These are phyloP conservation scores for Xeromyces bisporus DNA, from an alignment of 495 filamentous ascomycete species.

Conservation along the genomic window DNA sequence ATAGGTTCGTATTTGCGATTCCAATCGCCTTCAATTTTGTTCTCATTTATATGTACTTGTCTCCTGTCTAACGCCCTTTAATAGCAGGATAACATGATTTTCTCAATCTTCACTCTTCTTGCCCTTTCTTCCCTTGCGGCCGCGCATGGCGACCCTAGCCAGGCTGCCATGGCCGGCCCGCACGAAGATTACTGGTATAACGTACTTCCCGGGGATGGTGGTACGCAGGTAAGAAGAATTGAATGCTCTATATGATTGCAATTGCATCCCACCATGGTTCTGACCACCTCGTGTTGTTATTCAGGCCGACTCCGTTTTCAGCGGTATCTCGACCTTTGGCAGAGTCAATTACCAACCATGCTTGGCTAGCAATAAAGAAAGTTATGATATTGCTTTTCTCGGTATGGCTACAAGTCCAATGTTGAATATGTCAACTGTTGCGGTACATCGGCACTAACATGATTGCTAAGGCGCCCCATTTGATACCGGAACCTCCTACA, in stretches of 20 bases:
- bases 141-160: constrained; percentile 36
- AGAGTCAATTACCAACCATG: constrained; percentile 65
- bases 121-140: constrained; percentile 21
- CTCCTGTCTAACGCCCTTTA: too few species aligned
- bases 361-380: constrained; percentile 47
- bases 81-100: constrained; percentile 12
- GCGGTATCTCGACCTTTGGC: constrained; percentile 61
- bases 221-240: constrained; percentile 51
- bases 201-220: constrained; percentile 48
- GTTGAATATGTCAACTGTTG: background rate
- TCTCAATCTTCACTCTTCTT: constrained; percentile 7
- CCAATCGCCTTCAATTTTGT: too few species aligned
- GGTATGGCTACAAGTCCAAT: constrained; percentile 26
- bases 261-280: background rate
- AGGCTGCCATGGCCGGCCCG: constrained; percentile 39
- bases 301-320: constrained; percentile 57
- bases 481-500: constrained; percentile 55
- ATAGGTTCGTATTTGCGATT: too few species aligned
- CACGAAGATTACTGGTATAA: constrained; percentile 47
- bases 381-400: constrained; percentile 70
- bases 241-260: too few species aligned
- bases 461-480: constrained; percentile 37
- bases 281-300: background rate
- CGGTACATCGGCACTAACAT: background rate
- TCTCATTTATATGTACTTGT: too few species aligned